Evolutionary conservation across 2,329 filamentous ascomycete genomes (phyloP).

Genomic region (Fonsecaea nubica): DNA sequence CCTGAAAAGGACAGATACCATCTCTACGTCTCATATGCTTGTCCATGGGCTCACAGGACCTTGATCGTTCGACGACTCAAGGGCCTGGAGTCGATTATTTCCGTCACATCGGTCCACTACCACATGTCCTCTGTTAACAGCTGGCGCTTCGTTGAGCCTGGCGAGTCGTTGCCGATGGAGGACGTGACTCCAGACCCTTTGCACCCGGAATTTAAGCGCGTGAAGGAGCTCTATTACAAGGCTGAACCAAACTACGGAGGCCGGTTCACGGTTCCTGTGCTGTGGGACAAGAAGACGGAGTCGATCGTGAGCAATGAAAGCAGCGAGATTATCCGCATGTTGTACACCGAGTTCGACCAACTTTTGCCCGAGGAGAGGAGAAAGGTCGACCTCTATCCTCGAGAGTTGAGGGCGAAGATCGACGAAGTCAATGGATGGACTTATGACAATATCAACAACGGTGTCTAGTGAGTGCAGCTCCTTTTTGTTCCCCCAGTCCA

Average conservation of each 20-base stretch:
- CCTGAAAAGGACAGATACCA: conserved; percentile 90
- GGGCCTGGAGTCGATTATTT: conserved; percentile 57
- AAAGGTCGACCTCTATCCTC: conserved; percentile 68
- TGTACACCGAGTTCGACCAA: conserved; percentile 76
- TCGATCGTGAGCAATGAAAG: conserved; percentile 86
- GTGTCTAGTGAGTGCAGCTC: conserved; percentile 41
- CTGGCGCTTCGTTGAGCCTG: conserved; percentile 75
- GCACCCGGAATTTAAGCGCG: conserved; percentile 68
- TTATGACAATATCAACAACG: conserved; percentile 66
- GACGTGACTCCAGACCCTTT: conserved; percentile 55
- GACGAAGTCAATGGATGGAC: conserved; percentile 78
- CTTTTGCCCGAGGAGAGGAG: conserved; percentile 64
- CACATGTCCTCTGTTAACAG: conserved; percentile 58
- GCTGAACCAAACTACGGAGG: conserved; percentile 71
- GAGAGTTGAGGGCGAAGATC: conserved; percentile 65
- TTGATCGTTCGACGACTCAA: conserved; percentile 58
- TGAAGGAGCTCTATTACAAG: conserved; percentile 76
- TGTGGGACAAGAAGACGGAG: conserved; percentile 77
- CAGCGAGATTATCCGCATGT: conserved; percentile 83
- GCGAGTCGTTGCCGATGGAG: conserved; percentile 65
- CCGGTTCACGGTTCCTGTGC: conserved; percentile 79
- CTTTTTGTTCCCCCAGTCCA: background rate
- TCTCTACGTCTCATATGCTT: conserved; percentile 91
- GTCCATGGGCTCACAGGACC: conserved; percentile 74
- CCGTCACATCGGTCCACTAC: conserved; percentile 84